A percentile compares a stretch with the other conserved stretches of the same genome.
Evolutionary conservation across 352 stramenopile species (phyloP).

Genomic region (Nothophytophthora sp.): DNA sequence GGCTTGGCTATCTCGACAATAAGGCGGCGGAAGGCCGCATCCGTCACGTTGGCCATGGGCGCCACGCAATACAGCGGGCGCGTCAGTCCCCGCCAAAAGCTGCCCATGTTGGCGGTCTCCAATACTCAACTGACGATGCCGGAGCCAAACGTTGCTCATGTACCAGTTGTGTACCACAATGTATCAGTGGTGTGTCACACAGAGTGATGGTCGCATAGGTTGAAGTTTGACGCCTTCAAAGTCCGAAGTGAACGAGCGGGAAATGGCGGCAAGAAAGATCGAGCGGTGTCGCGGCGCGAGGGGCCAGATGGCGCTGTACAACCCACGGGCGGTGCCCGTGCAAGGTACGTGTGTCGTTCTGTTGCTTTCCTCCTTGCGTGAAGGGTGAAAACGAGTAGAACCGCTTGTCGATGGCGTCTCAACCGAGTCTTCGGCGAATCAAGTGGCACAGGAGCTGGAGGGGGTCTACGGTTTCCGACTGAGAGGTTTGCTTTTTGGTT

Average conservation of each 20-base stretch:
- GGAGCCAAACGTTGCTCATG: too few relatives aligned
- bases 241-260: conserved; percentile 9
- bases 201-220: conserved; percentile 32
- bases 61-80: conserved; percentile 82
- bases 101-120: conserved; percentile 10
- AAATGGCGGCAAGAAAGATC: conserved; percentile 29
- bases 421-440: not conserved
- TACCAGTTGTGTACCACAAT: conserved; percentile 5
- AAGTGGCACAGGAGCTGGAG: conserved; percentile 61
- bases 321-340: conserved; percentile 43
- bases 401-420: too few relatives aligned
- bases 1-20: conserved; percentile 81
- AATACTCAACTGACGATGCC: conserved; percentile 10
- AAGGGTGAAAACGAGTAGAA: too few relatives aligned
- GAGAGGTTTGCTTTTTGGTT: too few relatives aligned
- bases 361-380: too few relatives aligned
- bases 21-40: conserved; percentile 67
- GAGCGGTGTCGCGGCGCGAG: conserved; percentile 41
- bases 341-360: conserved; percentile 30
- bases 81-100: conserved; percentile 65
- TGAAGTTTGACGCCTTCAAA: conserved; percentile 37
- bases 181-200: conserved; percentile 18
- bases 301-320: conserved; percentile 59
- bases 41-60: conserved; percentile 86
- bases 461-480: conserved; percentile 51